Conservation (phyloP, 352 stramenopile genomes). For the Phytophthora ohioensis region DNA sequence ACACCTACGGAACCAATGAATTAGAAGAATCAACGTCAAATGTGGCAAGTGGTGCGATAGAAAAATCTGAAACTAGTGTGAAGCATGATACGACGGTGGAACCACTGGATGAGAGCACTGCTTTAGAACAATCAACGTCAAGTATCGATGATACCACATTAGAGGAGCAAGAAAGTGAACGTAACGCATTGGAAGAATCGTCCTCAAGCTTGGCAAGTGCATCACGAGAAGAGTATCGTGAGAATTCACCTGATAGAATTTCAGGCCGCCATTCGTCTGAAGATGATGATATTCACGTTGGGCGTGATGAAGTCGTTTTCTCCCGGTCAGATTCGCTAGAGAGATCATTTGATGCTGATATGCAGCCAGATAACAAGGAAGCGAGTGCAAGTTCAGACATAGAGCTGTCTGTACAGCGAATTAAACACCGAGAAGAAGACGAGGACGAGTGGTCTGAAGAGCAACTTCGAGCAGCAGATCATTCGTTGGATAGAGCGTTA, state of each 20-base stretch:
- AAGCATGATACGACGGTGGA: too few species aligned
- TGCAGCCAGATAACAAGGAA: slow-evolving; percentile 12
- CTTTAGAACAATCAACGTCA: too few species aligned
- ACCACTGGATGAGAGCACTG: too few species aligned
- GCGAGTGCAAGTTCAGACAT: neutral
- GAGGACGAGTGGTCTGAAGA: slow-evolving; percentile 32
- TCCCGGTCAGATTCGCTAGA: slow-evolving; percentile 12
- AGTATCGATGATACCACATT: too few species aligned
- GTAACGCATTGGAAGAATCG: neutral
- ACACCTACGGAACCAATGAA: too few species aligned
- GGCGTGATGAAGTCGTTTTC: neutral
- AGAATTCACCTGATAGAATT: neutral
- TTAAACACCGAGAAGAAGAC: slow-evolving; percentile 14
- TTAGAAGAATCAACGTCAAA: too few species aligned
- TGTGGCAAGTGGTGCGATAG: too few species aligned
- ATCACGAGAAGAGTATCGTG: neutral
- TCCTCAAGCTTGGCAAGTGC: neutral
- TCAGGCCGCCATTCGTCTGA: neutral
- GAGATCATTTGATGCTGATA: slow-evolving; percentile 27
- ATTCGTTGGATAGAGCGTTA: neutral
- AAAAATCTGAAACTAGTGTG: too few species aligned
- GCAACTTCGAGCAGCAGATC: slow-evolving; percentile 29
- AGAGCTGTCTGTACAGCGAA: slow-evolving; percentile 1
- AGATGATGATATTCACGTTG: neutral
- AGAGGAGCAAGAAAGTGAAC: too few species aligned